Percentiles rank a stretch among this genome's conserved stretches.
Evolutionary conservation across 169 alveolate species (phyloP).

Genomic region (Cryptosporidium sp.): DNA sequence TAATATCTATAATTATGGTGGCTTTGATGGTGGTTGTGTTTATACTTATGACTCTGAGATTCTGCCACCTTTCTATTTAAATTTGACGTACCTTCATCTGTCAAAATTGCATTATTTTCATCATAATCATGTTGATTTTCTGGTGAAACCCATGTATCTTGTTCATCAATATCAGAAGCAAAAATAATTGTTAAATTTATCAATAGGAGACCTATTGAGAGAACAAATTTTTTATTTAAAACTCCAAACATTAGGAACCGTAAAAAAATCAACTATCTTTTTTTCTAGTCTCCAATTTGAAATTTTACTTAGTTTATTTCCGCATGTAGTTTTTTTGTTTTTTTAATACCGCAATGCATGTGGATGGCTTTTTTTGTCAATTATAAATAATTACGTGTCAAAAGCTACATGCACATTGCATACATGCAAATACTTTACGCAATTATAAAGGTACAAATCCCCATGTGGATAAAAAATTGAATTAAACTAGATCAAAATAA

Average conservation of each 20-base stretch:
- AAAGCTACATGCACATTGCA: constrained; percentile 15
- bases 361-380: constrained; percentile 14
- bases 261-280: background rate
- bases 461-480: constrained; percentile 1
- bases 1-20: constrained; percentile 22
- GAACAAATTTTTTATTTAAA: background rate
- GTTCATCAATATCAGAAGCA: constrained; percentile 18
- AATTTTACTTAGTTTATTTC: background rate
- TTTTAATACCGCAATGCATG: constrained; percentile 40
- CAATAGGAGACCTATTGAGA: constrained; percentile 34
- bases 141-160: constrained; percentile 58
- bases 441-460: background rate
- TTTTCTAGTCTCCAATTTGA: background rate
- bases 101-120: background rate
- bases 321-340: background rate
- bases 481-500: background rate
- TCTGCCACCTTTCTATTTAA: constrained; percentile 56
- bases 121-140: constrained; percentile 6
- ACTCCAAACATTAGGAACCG: constrained; percentile 35
- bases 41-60: constrained; percentile 19
- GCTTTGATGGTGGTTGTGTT: constrained; percentile 42
- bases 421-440: background rate
- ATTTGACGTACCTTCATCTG: constrained; percentile 69
- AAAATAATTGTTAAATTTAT: constrained; percentile 2
- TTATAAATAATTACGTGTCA: constrained; percentile 36